Evolutionary conservation across 1,284 basidiomycete species (phyloP), one percentile per base, ranked within the genome.

Genomic region (Neotropicomus parvogracilis): DNA sequence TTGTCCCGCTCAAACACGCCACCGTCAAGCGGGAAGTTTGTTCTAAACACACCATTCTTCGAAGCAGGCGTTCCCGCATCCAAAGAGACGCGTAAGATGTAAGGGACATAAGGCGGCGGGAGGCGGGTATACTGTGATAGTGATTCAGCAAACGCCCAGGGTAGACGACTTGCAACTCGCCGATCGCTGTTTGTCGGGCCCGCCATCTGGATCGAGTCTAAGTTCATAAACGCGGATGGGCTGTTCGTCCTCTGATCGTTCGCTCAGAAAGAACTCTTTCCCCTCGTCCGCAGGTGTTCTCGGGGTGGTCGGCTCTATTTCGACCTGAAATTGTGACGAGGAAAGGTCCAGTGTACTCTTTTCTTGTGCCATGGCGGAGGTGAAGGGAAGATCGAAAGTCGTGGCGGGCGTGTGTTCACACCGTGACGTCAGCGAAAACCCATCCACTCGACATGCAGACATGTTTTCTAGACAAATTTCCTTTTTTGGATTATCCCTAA

Each of bases 1-100:
- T 71, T 78, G 54, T 86, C 81, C 20, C 95, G 81, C 48, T 83
- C 77, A 63, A 97, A 99, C 13, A 68, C 72, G 24, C 90, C 89
- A 14, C 93, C 94, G 57, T 97, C 88, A 6, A 97, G 77, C 4
- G 94, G 95, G 60, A 97, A 97, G 69, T 97, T 95, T 50, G 91
- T 94, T 74, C 86, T 92, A 66, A 97, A 88, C 3, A 91, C 78
- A 43, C 92, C 95, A 55, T 94, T 91, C 58, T 82, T 85, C 3
- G 91, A 83, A 7, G 91, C 90, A 1, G 88, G 83, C 0, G 91
- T 92, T 10, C 94, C 94, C 0, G 94, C 88, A 49, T 91, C 88
- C 46, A 97, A 77, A 10, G 88, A 86, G 39, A 97, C 88, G 45
- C 95, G 83, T 20, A 97, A 73, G 40, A 97, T 80, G 65, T 97